Conservation (phyloP, 768 basidiomycete genomes). For the Panaeolus cyanescens region DNA sequence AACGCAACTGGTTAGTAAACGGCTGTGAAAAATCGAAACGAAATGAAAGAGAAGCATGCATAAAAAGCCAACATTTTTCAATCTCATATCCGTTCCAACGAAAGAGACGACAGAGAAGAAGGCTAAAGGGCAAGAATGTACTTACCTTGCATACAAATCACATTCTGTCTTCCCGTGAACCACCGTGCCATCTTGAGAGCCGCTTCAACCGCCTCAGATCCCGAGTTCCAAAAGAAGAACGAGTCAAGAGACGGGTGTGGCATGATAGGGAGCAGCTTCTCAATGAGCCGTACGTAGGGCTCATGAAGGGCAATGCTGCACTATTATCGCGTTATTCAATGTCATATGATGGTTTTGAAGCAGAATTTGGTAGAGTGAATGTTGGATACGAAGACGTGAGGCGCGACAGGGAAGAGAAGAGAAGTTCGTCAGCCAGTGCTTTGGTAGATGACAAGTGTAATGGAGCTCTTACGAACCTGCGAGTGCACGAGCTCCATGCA, state of each 20-base stretch:
- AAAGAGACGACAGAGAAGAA: too few relatives aligned
- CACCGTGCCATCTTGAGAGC: constrained; percentile 84
- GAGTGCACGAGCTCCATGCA: constrained; percentile 78
- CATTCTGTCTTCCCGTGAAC: constrained; percentile 80
- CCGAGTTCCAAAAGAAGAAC: constrained; percentile 98
- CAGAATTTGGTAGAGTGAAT: background rate
- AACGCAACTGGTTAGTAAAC: background rate
- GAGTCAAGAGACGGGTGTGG: constrained; percentile 89
- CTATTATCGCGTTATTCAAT: constrained; percentile 35
- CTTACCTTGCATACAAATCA: constrained; percentile 87
- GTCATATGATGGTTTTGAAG: background rate
- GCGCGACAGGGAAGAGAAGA: background rate
- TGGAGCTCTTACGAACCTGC: constrained; percentile 57
- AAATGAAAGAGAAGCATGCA: too few relatives aligned
- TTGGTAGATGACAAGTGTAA: background rate
- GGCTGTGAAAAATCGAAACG: too few relatives aligned
- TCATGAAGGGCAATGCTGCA: constrained; percentile 88
- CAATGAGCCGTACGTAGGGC: constrained; percentile 86
- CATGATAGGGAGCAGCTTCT: constrained; percentile 85
- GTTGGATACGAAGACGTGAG: background rate
- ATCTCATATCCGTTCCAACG: too few relatives aligned
- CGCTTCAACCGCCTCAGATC: constrained; percentile 91
- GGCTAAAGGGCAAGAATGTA: background rate
- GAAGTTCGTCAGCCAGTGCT: background rate
- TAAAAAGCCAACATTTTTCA: too few relatives aligned